A percentile compares a stretch with the other conserved stretches of the same genome.
phyloP scores from a whole-genome alignment of 2,329 filamentous ascomycete species.

The Sclerotinia trifoliorum region DNA sequence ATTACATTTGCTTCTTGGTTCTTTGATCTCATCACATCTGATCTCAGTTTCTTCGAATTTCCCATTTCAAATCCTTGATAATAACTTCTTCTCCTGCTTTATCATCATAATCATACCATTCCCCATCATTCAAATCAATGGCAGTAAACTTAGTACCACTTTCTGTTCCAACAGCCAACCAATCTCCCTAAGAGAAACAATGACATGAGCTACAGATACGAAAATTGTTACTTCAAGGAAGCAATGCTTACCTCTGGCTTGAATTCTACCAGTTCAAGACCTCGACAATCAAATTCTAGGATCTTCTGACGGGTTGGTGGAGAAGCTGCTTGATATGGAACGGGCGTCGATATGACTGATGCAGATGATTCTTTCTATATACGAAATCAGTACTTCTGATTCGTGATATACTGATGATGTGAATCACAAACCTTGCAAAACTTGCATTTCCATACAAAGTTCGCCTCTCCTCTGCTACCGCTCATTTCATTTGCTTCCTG shows the following conservation, averaged over 20 bases:
- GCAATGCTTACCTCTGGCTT: conserved; percentile 69
- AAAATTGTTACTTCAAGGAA: background rate
- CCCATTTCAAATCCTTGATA: conserved; percentile 86
- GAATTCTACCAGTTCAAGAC: conserved; percentile 88
- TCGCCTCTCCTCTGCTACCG: conserved; percentile 90
- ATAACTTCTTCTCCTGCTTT: conserved; percentile 89
- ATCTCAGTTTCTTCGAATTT: conserved; percentile 52
- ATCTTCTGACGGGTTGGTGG: conserved; percentile 76
- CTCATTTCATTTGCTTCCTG: conserved; percentile 89
- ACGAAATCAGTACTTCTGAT: conserved; percentile 3
- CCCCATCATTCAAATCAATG: conserved; percentile 82
- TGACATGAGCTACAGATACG: background rate
- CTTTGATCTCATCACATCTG: background rate
- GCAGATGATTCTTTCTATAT: conserved; percentile 78
- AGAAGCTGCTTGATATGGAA: conserved; percentile 67
- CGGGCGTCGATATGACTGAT: conserved; percentile 72
- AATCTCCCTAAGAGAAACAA: conserved; percentile 67
- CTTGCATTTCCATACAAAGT: conserved; percentile 99
- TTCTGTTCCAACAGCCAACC: conserved; percentile 79
- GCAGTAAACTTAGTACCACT: conserved; percentile 76
- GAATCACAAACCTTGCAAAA: conserved; percentile 76
- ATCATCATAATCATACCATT: conserved; percentile 98
- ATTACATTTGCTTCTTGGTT: background rate
- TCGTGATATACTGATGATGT: too few relatives aligned
- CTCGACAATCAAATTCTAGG: conserved; percentile 89